These are phyloP conservation scores for Penicillium sp. DNA, from an alignment of 2,329 filamentous ascomycete genomes.

Conservation along the genomic window DNA sequence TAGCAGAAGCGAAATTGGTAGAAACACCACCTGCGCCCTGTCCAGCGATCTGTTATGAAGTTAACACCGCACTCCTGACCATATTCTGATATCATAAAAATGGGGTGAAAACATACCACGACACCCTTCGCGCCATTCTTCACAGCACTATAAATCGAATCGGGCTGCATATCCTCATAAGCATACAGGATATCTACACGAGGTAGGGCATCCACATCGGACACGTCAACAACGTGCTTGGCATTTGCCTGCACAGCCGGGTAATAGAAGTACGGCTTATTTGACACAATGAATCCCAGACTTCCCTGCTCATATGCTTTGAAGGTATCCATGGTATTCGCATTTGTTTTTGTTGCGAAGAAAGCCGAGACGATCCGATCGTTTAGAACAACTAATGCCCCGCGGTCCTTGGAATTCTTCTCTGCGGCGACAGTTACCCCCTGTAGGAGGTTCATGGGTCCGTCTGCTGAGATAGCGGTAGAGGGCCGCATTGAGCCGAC, in stretches of 20 bases:
- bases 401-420: constrained; percentile 49
- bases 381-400: constrained; percentile 61
- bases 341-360: constrained; percentile 61
- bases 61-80: not conserved
- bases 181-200: constrained; percentile 29
- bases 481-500: constrained; percentile 64
- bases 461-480: constrained; percentile 62
- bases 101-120: constrained; percentile 17
- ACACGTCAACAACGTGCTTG: constrained; percentile 29
- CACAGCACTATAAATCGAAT: constrained; percentile 22
- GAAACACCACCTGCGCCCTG: constrained; percentile 25
- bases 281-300: constrained; percentile 58
- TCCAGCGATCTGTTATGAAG: constrained; percentile 18
- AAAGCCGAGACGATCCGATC: constrained; percentile 60
- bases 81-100: not conserved
- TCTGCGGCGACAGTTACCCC: constrained; percentile 57
- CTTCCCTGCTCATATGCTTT: constrained; percentile 56
- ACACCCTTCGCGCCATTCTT: constrained; percentile 27
- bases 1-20: constrained; percentile 14
- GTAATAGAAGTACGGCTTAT: constrained; percentile 61
- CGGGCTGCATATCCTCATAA: constrained; percentile 27
- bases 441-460: constrained; percentile 61
- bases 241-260: constrained; percentile 50
- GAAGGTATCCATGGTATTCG: constrained; percentile 64
- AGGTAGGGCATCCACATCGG: constrained; percentile 19